A percentile compares a stretch with the other conserved stretches of the same genome.
Conservation (phyloP, 345 rosid species). For the Eucalyptus cloeziana region DNA sequence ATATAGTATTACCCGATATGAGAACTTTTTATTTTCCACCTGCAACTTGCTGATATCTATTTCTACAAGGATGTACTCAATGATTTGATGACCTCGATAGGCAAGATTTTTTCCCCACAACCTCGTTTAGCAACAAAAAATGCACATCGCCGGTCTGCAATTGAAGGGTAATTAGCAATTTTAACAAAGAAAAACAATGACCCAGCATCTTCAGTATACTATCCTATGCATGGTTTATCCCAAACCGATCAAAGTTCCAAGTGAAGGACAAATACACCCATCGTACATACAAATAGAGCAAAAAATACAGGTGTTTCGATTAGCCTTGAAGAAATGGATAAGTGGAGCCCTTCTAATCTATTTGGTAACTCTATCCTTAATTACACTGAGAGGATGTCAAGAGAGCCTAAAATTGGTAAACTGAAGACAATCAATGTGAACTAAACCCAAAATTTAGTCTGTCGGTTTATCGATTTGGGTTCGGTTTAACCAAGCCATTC, state of each 20-base stretch:
- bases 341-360: neutral
- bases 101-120: neutral
- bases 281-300: neutral
- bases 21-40: neutral
- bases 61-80: neutral
- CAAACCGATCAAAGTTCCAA: neutral
- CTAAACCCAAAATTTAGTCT: neutral
- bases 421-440: neutral
- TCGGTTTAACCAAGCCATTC: neutral
- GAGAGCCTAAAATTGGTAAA: neutral
- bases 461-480: neutral
- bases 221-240: neutral
- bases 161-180: neutral
- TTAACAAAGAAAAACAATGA: neutral
- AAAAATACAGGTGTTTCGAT: neutral
- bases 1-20: neutral
- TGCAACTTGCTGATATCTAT: neutral
- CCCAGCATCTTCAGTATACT: neutral
- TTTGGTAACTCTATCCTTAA: neutral
- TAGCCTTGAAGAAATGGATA: neutral
- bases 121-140: neutral
- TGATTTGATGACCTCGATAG: neutral
- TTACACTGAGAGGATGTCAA: neutral
- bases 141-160: neutral
- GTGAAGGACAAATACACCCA: neutral